Percentiles rank a stretch among this genome's conserved stretches.
These are phyloP conservation scores for Tetradesmus lagerheimii DNA, from an alignment of 139 green algal species.

Conservation along the genomic window DNA sequence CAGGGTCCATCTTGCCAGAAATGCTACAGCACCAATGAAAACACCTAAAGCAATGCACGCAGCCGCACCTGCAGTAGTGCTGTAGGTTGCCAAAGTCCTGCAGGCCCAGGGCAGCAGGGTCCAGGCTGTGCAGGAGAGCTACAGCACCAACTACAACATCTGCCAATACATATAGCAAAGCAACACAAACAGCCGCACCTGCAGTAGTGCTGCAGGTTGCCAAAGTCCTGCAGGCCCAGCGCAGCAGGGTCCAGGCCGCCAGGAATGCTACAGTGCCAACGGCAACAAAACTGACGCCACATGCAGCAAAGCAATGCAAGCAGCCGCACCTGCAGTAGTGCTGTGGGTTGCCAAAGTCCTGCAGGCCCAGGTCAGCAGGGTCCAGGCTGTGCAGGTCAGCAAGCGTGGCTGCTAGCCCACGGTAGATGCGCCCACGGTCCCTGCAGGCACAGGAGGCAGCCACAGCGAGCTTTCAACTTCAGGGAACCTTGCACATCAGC, in stretches of 20 bases:
- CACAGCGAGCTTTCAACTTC: too few species aligned
- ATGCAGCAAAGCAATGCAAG: too few species aligned
- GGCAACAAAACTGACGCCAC: too few species aligned
- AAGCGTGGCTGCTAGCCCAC: constrained; percentile 74
- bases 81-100: constrained; percentile 70
- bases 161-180: too few species aligned
- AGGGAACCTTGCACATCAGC: too few species aligned
- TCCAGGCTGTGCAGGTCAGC: constrained; percentile 87
- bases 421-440: constrained; percentile 63
- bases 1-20: too few species aligned
- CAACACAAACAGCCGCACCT: neutral
- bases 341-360: constrained; percentile 71
- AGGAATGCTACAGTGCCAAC: too few species aligned
- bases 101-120: constrained; percentile 61
- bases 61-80: constrained; percentile 73
- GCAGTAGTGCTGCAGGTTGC: constrained; percentile 79
- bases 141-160: too few species aligned
- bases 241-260: constrained; percentile 51
- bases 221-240: constrained; percentile 73
- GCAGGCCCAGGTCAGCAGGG: constrained; percentile 58
- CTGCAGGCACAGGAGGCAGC: neutral
- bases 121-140: too few species aligned
- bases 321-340: constrained; percentile 74
- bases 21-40: too few species aligned
- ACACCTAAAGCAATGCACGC: too few species aligned